Evolutionary conservation across 1,139 yeast species (phyloP), one percentile per base, ranked within the genome.

Genomic region (Yamadazyma trypodendri): DNA sequence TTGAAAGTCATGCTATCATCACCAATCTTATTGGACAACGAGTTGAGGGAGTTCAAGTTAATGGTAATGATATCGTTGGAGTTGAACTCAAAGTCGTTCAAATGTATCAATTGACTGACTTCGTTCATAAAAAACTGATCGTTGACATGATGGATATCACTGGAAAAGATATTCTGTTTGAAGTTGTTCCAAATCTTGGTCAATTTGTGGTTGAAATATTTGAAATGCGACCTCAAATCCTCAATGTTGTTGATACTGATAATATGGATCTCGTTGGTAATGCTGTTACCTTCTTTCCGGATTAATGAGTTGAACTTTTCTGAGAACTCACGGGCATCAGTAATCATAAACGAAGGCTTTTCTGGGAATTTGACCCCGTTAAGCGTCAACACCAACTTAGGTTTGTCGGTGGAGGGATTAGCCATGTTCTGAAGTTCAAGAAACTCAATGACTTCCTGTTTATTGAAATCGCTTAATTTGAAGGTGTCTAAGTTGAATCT

Each of bases 81-180:
- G 6, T 34, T 35, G 28, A 48, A 31, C 2, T 42, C 43, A 17
- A 48, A 42, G 13, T 55, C 48, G 12, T 54, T 41, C 31, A 69
- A 53, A 48, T 65, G 72, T 28, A 67, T 60, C 49, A 76, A 61
- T 52, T 74, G 77, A 29, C 72, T 58, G 42, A 76, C 52, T 51
- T 76, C 81, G 36, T 62, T 65, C 42, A 74, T 70, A 53, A 69
- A 76, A 20, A 59, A 48, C 44, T 66, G 63, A 48, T 75, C 79
- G 48, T 62, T 69, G 37, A 73, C 38, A 17, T 37, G 37, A 14
- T 36, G 15, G 24, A 32, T 22, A n/a, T 40, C 37, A 13, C 27
- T 24, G n/a, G 35, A 16, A 21, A 38, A 29, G 16, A 36, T 43
- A 21, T 20, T 39, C 20, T 43, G 39, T 16, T 40, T 35, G 28